Base-by-base conservation (phyloP, 1,284 basidiomycete genomes). In the Exobasidium cylindrosporum region DNA sequence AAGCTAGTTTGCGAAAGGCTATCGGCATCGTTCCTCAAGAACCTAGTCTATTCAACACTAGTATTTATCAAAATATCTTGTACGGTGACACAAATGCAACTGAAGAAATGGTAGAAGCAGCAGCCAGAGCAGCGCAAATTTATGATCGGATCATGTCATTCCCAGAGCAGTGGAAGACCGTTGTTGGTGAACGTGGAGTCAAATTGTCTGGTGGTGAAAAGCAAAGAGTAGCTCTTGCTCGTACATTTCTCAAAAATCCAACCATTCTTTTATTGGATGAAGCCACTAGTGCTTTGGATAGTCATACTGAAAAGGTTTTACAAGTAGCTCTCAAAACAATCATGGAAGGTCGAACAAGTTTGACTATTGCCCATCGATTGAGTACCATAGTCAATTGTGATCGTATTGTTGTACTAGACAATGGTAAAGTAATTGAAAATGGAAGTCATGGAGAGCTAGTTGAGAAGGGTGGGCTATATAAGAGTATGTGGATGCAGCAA, bases 221-320 rank as follows among this genome's bases (percentile, higher is more conserved):
- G 81, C 91, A 92, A 75, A 84, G 89, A 2, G 89, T 92, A 11
- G 89, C 92, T 11, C 88, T 96, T 72, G 91, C 92, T 0, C 84
- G 91, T 55, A 92, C 91, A 1, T 83, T 95, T 54, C 81, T 91
- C 60, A 94, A 94, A 81, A 89, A 89, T 74, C 89, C 92, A 17
- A 89, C 90, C 4, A 87, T 93, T 60, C 80, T 94, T 45, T 83
- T 93, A 14, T 78, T 93, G 54, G 92, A 93, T 78, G 90, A 91
- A 81, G 89, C 89, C 13, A 90, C 76, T 0, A 88, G 13, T 86
- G 87, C 77, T 14, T 67, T 79, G 4, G 77, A 79, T 65, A 70
- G 70, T 30, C 68, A 72, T 4, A 79, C 76, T 13, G 77, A 79
- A 64, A 69, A 73, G 31, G 67, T 67, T 50, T 62, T 79, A 24